phyloP scores from a whole-genome alignment of 352 stramenopile species.

The Pythium rishiriense region DNA sequence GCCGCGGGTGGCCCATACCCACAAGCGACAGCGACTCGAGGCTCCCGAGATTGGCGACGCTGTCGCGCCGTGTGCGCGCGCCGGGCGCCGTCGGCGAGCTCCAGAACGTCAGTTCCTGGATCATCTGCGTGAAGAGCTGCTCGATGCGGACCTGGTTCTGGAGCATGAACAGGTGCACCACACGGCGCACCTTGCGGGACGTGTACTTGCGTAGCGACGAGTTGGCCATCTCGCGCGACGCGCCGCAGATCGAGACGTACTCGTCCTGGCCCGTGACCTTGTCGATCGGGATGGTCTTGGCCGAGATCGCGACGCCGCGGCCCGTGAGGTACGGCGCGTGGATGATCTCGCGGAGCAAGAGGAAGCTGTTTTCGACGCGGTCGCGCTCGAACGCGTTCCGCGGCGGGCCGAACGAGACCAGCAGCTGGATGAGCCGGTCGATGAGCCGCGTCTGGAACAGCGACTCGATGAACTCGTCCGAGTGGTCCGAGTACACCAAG shows the following conservation, averaged over 20 bases:
- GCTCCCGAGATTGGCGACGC: constrained; percentile 36
- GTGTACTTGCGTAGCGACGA: constrained; percentile 85
- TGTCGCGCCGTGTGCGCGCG: constrained; percentile 42
- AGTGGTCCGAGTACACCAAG: constrained; percentile 85
- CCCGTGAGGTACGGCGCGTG: constrained; percentile 82
- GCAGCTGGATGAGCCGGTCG: constrained; percentile 75
- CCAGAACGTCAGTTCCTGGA: constrained; percentile 84
- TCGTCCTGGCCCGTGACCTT: constrained; percentile 85
- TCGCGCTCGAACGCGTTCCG: constrained; percentile 74
- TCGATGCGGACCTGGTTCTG: constrained; percentile 68
- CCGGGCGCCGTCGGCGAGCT: constrained; percentile 43
- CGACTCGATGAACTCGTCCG: constrained; percentile 65
- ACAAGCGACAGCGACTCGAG: constrained; percentile 71
- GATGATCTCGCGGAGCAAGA: constrained; percentile 79
- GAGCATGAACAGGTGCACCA: constrained; percentile 86
- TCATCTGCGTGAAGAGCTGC: constrained; percentile 79
- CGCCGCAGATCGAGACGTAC: constrained; percentile 86
- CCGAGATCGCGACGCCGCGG: constrained; percentile 82
- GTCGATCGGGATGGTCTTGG: constrained; percentile 83
- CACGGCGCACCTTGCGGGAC: constrained; percentile 77
- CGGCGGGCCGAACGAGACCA: constrained; percentile 70
- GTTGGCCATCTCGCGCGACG: constrained; percentile 81
- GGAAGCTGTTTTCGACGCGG: constrained; percentile 79
- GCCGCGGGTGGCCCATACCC: constrained; percentile 65
- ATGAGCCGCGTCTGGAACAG: constrained; percentile 75